Evolutionary conservation across 2,329 filamentous ascomycete genomes (phyloP), one percentile per base, ranked within the genome.

Genomic region (Aspergillus sp.): DNA sequence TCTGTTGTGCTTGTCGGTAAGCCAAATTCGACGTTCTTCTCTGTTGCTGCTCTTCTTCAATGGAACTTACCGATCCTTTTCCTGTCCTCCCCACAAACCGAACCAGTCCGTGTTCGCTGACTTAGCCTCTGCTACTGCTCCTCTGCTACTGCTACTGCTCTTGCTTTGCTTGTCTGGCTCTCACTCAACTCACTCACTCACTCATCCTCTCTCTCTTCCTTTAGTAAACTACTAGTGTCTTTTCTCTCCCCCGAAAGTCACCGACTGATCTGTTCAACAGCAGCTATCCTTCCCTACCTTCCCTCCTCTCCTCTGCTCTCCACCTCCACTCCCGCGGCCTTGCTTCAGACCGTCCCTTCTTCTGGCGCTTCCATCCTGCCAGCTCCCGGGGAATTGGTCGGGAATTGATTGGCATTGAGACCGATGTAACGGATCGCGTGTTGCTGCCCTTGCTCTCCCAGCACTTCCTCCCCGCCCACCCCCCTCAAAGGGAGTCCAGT

Each of bases 351-450:
- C n/a, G 32, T 32, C 39, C 30, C 39, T 54, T 17, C 15, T 11
- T 30, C 52, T 30, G 52, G 42, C 52, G 52, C 52, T 47, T 44
- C 42, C 54, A 39, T 53, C 41, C 42, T 58, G 50, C 41, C 38
- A 36, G 27, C 44, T 30, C 57, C 41, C 48, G 48, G 17, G 41
- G 54, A 62, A 62, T 64, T 64, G 60, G 52, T 51, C 53, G 50
- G 54, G 38, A 64, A 55, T 62, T 60, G 52, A 59, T 64, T 58
- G 58, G 57, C 53, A 61, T 64, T 57, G 62, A 66, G 62, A 63
- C 65, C 62, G 62, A 68, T 68, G 66, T 67, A 64, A 68, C 64
- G 61, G 63, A 64, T 67, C 65, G 63, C 62, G 63, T 64, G 59
- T 64, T 56, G 59, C 61, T 63, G 62, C 59, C 61, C 60, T 67